phyloP scores from a whole-genome alignment of 768 basidiomycete genomes.

The Stropharia rugosoannulata region DNA sequence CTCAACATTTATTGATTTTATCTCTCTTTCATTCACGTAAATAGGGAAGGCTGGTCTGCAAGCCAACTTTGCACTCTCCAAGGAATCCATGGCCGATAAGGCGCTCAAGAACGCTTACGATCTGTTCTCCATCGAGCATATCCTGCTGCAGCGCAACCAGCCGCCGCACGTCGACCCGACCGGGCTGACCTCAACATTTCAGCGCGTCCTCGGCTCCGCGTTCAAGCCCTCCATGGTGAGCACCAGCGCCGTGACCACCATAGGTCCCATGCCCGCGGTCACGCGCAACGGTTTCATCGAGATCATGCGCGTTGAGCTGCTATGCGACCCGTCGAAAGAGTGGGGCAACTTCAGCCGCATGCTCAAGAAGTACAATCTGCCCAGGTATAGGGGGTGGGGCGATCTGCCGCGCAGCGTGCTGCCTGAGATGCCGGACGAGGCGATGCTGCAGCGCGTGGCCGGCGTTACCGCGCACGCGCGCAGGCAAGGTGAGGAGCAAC shows the following conservation, averaged over 20 bases:
- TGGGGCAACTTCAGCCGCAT: slow-evolving; percentile 12
- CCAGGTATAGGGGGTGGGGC: slow-evolving; percentile 9
- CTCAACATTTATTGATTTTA: background rate
- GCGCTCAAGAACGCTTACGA: slow-evolving; percentile 10
- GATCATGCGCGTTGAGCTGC: background rate
- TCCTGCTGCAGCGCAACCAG: slow-evolving; percentile 7
- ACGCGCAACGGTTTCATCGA: slow-evolving; percentile 12
- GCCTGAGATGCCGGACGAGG: slow-evolving; percentile 5
- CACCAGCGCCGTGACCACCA: background rate
- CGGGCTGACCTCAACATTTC: slow-evolving; percentile 1
- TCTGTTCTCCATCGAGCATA: slow-evolving; percentile 13
- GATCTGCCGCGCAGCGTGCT: slow-evolving; percentile 10
- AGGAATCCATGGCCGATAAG: slow-evolving; percentile 11
- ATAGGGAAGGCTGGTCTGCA: slow-evolving; percentile 9
- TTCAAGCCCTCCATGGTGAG: slow-evolving; percentile 4
- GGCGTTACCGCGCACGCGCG: slow-evolving; percentile 4
- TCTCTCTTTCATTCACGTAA: background rate
- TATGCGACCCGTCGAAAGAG: slow-evolving; percentile 6
- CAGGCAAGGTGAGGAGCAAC: background rate
- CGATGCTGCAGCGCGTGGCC: slow-evolving; percentile 9
- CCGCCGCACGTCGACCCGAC: slow-evolving; percentile 6
- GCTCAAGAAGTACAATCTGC: slow-evolving; percentile 9
- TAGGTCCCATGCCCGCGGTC: slow-evolving; percentile 11
- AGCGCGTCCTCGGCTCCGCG: slow-evolving; percentile 2
- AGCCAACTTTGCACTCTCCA: slow-evolving; percentile 2